Conservation (phyloP, 2,329 filamentous ascomycete species). For the Fusarium musae region DNA sequence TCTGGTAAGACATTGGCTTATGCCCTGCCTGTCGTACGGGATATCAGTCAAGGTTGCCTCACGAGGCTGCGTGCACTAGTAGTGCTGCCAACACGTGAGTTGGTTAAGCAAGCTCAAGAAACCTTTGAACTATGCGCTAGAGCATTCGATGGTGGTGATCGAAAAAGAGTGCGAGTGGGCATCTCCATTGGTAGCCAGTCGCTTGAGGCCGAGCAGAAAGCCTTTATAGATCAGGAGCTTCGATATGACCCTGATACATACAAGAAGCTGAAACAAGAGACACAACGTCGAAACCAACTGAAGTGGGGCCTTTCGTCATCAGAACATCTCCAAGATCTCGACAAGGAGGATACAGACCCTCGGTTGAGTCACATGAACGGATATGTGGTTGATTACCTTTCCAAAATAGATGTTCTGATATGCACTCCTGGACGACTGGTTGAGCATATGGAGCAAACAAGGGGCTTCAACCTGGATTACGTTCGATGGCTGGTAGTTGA, state of each 20-base stretch:
- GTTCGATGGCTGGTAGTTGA: slow-evolving; percentile 92
- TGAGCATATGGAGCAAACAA: slow-evolving; percentile 87
- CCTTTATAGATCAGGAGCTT: slow-evolving; percentile 58
- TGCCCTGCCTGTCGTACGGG: slow-evolving; percentile 83
- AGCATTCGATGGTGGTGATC: slow-evolving; percentile 63
- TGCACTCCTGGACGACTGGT: slow-evolving; percentile 93
- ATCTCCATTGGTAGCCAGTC: slow-evolving; percentile 85
- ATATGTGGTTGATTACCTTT: slow-evolving; percentile 71
- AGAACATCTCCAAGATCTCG: slow-evolving; percentile 34
- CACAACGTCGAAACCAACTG: slow-evolving; percentile 3
- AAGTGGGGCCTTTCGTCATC: slow-evolving; percentile 12
- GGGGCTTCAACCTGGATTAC: slow-evolving; percentile 81
- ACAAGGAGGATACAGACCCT: slow-evolving; percentile 40
- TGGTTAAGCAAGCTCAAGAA: slow-evolving; percentile 86
- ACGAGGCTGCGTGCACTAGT: slow-evolving; percentile 82
- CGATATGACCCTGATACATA: slow-evolving; percentile 73
- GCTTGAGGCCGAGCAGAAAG: slow-evolving; percentile 71
- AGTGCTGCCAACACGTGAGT: slow-evolving; percentile 89
- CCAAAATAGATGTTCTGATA: slow-evolving; percentile 87
- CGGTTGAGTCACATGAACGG: slow-evolving; percentile 51
- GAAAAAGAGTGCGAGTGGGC: slow-evolving; percentile 80
- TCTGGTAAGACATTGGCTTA: slow-evolving; percentile 97
- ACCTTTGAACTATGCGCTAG: slow-evolving; percentile 79
- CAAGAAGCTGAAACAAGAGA: slow-evolving; percentile 43
- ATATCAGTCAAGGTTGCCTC: slow-evolving; percentile 71